Base-by-base conservation (phyloP, 495 filamentous ascomycete genomes). In the Poronia punctata region DNA sequence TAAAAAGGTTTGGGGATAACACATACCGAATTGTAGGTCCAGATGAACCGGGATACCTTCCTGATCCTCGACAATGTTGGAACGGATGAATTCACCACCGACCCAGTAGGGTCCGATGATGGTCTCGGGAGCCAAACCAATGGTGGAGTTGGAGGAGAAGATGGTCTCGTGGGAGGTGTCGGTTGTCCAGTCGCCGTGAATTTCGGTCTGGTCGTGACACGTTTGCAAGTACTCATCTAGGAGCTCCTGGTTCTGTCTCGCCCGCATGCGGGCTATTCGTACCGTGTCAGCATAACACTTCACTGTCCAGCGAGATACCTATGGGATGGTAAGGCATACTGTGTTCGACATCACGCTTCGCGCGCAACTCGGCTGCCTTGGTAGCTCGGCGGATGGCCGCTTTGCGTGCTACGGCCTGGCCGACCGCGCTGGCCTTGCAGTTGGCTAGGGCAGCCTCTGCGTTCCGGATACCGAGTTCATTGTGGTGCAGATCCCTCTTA, bases 1-100 rank as follows among this genome's bases (percentile, higher is more conserved):
- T n/a, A n/a, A n/a, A n/a, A n/a, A n/a, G n/a, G n/a, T n/a, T n/a
- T n/a, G 28, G 9, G 3, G 11, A 14, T 5, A 26, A 1, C n/a
- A 33, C 38, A 25, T 19, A 41, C 38, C 62, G 46, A 77, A 45
- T 53, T 76, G 71, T 46, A 76, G 60, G 35, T 77, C 75, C 31
- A 77, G 54, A 41, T 66, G 67, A 10, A 76, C 55, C n/a, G 66
- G 59, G 16, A 77, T 65, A 39, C 75, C 75, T 10, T 45, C 50
- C 44, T 76, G 59, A 16, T 48, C 52, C 35, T 76, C 71, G 14
- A 53, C 50, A 29, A 78, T 55, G 45, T 76, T 59, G 24, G 55
- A 30, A 30, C 75, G 72, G 48, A 78, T 72, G 3, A 32, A 45
- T 14, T 45, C 43, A 27, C 43, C 43, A 15, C 27, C 26, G 23